A percentile compares a stretch with the other conserved stretches of the same genome.
Evolutionary conservation across 2,329 filamentous ascomycete genomes (phyloP).

Genomic region (Pseudogymnoascus sp.): DNA sequence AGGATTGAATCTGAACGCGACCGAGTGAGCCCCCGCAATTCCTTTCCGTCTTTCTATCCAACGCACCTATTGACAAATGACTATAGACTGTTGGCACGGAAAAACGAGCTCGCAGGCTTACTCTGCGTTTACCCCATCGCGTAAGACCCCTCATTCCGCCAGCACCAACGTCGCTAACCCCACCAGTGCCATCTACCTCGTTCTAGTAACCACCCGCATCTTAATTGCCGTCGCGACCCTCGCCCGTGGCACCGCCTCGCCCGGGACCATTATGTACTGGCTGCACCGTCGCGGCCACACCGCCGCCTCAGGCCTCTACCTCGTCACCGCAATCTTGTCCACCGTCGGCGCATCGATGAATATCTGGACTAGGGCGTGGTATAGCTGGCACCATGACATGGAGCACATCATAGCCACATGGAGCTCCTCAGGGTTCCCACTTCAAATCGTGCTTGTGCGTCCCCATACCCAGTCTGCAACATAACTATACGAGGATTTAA

Average conservation of each 20-base stretch:
- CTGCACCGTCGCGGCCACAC: background rate
- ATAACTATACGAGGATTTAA: background rate
- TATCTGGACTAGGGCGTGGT: background rate
- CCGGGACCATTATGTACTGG: background rate
- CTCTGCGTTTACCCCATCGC: background rate
- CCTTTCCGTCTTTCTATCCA: background rate
- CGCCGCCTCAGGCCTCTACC: background rate
- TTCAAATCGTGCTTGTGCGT: background rate
- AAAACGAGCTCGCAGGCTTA: background rate
- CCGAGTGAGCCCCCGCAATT: background rate
- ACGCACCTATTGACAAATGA: background rate
- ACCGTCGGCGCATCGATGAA: background rate
- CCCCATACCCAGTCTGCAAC: background rate
- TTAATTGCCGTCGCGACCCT: background rate
- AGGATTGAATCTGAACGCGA: background rate
- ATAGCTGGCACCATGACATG: background rate
- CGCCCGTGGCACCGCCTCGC: background rate
- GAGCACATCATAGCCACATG: background rate
- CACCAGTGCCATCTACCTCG: background rate
- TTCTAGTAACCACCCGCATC: background rate
- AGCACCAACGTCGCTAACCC: background rate
- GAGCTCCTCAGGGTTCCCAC: background rate
- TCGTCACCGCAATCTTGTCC: background rate
- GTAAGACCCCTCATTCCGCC: background rate
- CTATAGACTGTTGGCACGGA: background rate